A percentile compares a stretch with the other conserved stretches of the same genome.
Evolutionary conservation across 1,139 yeast species (phyloP).

Genomic region (Komagataea norvegica): DNA sequence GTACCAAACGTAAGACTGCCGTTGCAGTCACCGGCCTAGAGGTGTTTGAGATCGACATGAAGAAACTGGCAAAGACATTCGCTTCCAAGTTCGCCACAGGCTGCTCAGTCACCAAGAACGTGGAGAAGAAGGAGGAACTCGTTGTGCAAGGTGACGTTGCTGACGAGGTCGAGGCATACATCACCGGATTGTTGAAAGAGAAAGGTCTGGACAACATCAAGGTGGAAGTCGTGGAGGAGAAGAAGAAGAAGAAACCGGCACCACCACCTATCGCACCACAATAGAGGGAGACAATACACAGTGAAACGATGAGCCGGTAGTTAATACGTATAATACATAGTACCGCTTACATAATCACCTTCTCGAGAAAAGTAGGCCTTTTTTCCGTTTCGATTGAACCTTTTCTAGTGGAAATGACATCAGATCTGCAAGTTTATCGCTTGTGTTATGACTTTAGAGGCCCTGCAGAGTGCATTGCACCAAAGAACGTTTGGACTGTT

Average conservation of each 20-base stretch:
- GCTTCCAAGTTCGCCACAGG: slow-evolving; percentile 97
- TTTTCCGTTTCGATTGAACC: no score
- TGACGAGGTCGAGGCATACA: slow-evolving; percentile 81
- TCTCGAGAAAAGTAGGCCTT: no score
- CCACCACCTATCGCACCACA: slow-evolving; percentile 19
- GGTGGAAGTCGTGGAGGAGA: slow-evolving; percentile 81
- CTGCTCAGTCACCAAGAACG: slow-evolving; percentile 88
- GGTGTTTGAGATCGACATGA: slow-evolving; percentile 82
- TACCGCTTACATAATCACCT: no score
- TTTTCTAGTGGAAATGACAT: no score
- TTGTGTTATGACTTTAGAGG: neutral
- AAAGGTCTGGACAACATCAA: slow-evolving; percentile 81
- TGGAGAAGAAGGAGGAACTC: slow-evolving; percentile 88
- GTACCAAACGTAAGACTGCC: slow-evolving; percentile 86
- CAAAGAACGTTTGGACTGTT: no score
- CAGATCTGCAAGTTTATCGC: no score
- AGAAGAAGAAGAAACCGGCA: slow-evolving; percentile 60
- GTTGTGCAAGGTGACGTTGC: slow-evolving; percentile 94
- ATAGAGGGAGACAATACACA: no score
- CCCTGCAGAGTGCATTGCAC: no score
- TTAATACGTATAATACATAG: no score
- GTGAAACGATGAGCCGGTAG: no score
- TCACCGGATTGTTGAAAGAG: slow-evolving; percentile 67
- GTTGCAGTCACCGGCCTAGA: slow-evolving; percentile 86
- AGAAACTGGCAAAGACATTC: slow-evolving; percentile 85